Percentiles rank a stretch among this genome's conserved stretches.
phyloP scores from a whole-genome alignment of 176 grass and related monocot species.

The Oryza longistaminata region DNA sequence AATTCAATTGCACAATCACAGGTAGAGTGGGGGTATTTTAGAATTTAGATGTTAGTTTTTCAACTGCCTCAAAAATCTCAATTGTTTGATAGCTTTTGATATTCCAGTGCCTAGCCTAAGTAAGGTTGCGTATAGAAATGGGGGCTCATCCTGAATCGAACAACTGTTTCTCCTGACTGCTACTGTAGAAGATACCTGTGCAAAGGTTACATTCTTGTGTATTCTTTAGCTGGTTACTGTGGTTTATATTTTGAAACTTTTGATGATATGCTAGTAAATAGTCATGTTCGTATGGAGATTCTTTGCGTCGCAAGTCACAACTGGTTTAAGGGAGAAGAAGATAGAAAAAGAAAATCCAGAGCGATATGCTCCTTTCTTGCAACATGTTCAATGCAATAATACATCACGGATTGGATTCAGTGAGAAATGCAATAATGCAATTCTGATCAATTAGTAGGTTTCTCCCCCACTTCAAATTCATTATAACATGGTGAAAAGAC shows the following conservation, averaged over 20 bases:
- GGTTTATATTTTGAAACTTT: not conserved
- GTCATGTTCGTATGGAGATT: too few relatives aligned
- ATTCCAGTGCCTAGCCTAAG: conserved; percentile 15
- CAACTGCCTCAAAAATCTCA: not conserved
- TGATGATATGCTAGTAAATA: not conserved
- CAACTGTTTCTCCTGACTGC: not conserved
- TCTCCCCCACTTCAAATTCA: not conserved
- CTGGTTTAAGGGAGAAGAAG: not conserved
- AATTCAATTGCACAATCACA: conserved; percentile 47
- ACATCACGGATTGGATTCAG: not conserved
- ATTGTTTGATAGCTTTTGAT: not conserved
- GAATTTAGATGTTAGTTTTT: conserved; percentile 33
- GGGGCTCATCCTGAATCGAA: conserved; percentile 15
- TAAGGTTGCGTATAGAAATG: conserved; percentile 25
- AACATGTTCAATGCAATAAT: not conserved
- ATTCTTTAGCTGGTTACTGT: not conserved
- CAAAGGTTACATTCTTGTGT: not conserved
- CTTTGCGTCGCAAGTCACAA: too few relatives aligned
- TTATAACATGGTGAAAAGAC: not conserved
- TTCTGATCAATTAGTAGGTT: not conserved
- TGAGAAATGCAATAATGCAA: not conserved
- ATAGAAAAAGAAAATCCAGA: not conserved
- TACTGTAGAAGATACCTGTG: not conserved
- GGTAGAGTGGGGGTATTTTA: conserved; percentile 22
- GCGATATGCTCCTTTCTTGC: not conserved